Evolutionary conservation across 2,329 filamentous ascomycete species (phyloP).

Genomic region (Hypoxylon sp.): DNA sequence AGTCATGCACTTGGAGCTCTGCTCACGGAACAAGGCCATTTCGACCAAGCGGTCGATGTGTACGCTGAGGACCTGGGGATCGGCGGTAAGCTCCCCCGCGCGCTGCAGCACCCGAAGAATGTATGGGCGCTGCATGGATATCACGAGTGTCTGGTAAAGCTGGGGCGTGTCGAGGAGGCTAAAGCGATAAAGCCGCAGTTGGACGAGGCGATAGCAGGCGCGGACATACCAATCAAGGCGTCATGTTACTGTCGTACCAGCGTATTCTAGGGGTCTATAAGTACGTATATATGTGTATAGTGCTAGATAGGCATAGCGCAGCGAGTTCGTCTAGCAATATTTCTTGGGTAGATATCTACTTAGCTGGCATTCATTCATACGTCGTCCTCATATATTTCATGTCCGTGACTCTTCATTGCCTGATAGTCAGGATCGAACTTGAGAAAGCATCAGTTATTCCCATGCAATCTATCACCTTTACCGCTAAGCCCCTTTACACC

Average conservation of each 20-base stretch:
- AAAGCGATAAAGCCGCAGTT: conserved; percentile 48
- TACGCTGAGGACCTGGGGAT: conserved; percentile 75
- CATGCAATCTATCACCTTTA: background rate
- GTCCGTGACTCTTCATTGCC: background rate
- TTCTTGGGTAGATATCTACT: background rate
- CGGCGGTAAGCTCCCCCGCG: conserved; percentile 71
- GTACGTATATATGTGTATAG: conserved; percentile 1
- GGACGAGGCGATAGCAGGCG: conserved; percentile 45
- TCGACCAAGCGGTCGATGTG: conserved; percentile 68
- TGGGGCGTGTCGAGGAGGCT: conserved; percentile 64
- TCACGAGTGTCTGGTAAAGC: conserved; percentile 75
- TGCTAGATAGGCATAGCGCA: conserved; percentile 5
- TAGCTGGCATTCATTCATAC: conserved; percentile 4
- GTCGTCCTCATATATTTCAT: background rate
- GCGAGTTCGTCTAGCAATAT: background rate
- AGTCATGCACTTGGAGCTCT: conserved; percentile 80
- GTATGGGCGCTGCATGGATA: conserved; percentile 83
- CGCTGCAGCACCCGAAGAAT: conserved; percentile 78
- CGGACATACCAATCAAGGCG: conserved; percentile 54
- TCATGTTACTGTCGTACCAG: conserved; percentile 57
- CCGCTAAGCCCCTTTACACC: conserved; percentile 28
- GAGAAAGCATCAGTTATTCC: too few species aligned
- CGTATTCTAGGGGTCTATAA: conserved; percentile 18
- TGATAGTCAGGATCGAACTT: background rate
- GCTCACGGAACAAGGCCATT: conserved; percentile 74